Base-by-base conservation (phyloP, 2,329 filamentous ascomycete genomes). In the Clonostachys rosea region DNA sequence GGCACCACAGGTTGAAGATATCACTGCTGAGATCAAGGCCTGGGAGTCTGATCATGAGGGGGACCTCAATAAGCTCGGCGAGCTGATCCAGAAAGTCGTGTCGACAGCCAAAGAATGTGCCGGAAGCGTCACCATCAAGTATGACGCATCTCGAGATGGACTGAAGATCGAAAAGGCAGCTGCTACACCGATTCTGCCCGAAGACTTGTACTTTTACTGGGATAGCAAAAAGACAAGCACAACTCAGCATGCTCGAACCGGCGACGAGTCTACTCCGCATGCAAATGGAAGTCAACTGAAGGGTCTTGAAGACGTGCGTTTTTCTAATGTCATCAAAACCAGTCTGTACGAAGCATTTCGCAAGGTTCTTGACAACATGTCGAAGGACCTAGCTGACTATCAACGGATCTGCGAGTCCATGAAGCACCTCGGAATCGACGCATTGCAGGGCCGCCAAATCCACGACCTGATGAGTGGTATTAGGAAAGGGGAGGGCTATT, bases 41-140 rank as follows among this genome's bases (percentile, higher is more conserved):
- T 73, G 69, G 70, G 66, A 74, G 54, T 13, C 49, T 33, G 34
- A 30, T 16, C 59, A 71, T 44, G 59, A 64, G 43, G 17, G 36
- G 6, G 48, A 61, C 34, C 49, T 73, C 43, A 57, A 44, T 44
- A 57, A 48, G 35, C 44, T 72, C 33, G 63, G 54, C 13, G 49
- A 45, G n/a, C 50, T 73, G 45, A 59, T 71, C 33, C 49, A 40
- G 8, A 55, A 53, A 43, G 65, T 70, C 18, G 39, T 64, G 17
- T 34, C 42, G 7, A 45, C 58, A 10, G 59, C 59, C 40, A 66
- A 57, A 48, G 47, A 48, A n/a, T 53, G 45, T 47, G 55, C 54
- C 40, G 58, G 59, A 35, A 50, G 53, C 40, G 54, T 57, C 39
- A 48, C 54, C 34, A 30, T 63, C 39, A 56, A 47, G 39, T 58